Percentiles rank a stretch among this genome's conserved stretches.
These are phyloP conservation scores for Fusarium nodosum DNA, from an alignment of 2,329 filamentous ascomycete genomes.

Conservation along the genomic window DNA sequence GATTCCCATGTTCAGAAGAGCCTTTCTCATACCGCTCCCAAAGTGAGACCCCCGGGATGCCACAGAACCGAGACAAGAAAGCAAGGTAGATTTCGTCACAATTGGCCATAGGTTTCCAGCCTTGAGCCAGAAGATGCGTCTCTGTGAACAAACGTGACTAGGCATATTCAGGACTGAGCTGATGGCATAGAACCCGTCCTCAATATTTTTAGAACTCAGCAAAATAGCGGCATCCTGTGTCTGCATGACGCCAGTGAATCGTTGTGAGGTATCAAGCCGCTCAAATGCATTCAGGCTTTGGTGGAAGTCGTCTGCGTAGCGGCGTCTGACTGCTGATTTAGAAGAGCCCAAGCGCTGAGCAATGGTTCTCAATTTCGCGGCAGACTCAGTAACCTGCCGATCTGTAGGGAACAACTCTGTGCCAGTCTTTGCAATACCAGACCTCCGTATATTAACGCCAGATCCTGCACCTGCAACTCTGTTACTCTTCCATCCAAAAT, in stretches of 20 bases:
- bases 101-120: constrained; percentile 45
- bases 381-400: constrained; percentile 12
- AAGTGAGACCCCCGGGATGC: constrained; percentile 27
- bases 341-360: constrained; percentile 22
- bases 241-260: constrained; percentile 5
- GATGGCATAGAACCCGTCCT: constrained; percentile 24
- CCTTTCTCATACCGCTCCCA: constrained; percentile 43
- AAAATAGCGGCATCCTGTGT: constrained; percentile 22
- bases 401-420: constrained; percentile 14
- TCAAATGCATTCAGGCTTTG: constrained; percentile 42
- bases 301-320: constrained; percentile 42
- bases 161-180: constrained; percentile 21
- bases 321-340: constrained; percentile 35
- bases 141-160: constrained; percentile 16
- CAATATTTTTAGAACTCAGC: constrained; percentile 2
- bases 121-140: constrained; percentile 45
- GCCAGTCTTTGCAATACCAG: constrained; percentile 1
- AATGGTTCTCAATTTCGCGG: constrained; percentile 27
- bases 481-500: constrained; percentile 15
- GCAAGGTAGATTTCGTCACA: constrained; percentile 40
- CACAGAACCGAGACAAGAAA: constrained; percentile 35
- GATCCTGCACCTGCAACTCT: background rate
- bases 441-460: background rate
- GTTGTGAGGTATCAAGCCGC: constrained; percentile 13
- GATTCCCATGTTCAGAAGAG: constrained; percentile 39